Evolutionary conservation across 257 asterid genomes (phyloP), one percentile per base, ranked within the genome.

Genomic region (Solanum etuberosum): DNA sequence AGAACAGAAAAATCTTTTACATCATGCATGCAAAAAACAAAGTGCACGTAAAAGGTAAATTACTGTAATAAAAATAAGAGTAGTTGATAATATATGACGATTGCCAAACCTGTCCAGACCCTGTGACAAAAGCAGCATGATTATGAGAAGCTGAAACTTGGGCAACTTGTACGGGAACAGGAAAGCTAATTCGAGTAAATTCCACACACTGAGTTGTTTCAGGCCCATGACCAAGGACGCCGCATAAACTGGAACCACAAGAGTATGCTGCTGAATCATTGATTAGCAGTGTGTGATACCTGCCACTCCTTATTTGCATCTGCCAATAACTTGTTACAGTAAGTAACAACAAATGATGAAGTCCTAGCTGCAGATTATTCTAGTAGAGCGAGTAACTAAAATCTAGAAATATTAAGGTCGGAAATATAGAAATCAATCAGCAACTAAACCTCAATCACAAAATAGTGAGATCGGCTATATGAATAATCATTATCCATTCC

Each of bases 201-300:
- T 93, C 90, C 83, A 90, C 94, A 93, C 95, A 92, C 86, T 93
- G 96, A 21, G 97, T 95, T 85, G 92, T 91, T 90, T 95, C 97
- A 46, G 95, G 91, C 86, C 98, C 98, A 87, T 95, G 98, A 89
- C 98, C 98, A 89, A 95, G 98, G 87, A 95, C 98, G 27, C 98
- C 98, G 34, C 98, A 95, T 87, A 95, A 89, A 91, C 98, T 92
- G 88, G 98, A 95, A 81, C 98, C 98, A 77, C 98, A 94, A 46
- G 98, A 95, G 92, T 93, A 95, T 35, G 90, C 98, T 18, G 86
- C 91, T 76, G 89, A 90, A 78, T 93, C 91, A 25, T 91, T 91
- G 91, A 95, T 92, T 93, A 95, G 91, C 94, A 95, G 88, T 3
- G 97, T 94, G 89, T 95, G 98, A 91, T 93, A 94, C 88, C 95